Conservation (phyloP, 2,329 filamentous ascomycete species). For the Pseudocercospora ulei region DNA sequence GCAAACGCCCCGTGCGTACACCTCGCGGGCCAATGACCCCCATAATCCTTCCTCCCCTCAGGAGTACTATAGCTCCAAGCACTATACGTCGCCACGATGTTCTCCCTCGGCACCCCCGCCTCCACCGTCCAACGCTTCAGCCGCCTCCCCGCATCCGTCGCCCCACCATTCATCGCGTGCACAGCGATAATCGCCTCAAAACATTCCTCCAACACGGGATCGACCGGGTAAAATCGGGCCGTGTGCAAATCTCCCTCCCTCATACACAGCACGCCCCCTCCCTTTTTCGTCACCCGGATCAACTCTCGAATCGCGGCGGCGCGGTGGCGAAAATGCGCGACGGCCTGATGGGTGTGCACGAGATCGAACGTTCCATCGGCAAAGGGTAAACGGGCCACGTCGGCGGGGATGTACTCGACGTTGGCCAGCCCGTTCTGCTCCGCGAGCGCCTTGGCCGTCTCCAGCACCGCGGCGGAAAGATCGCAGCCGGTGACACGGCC, state of each 20-base stretch:
- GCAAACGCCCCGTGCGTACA: constrained; percentile 22
- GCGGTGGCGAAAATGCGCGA: constrained; percentile 48
- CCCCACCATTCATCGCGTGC: constrained; percentile 16
- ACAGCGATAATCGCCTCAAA: constrained; percentile 17
- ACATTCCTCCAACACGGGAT: constrained; percentile 19
- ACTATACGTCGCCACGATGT: constrained; percentile 11
- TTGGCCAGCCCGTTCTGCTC: constrained; percentile 41
- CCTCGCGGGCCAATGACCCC: constrained; percentile 22
- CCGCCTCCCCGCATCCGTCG: constrained; percentile 17
- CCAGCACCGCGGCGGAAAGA: constrained; percentile 30
- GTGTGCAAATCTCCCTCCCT: constrained; percentile 21
- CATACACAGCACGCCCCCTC: constrained; percentile 20
- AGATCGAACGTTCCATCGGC: constrained; percentile 80
- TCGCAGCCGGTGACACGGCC: constrained; percentile 35
- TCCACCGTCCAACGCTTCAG: constrained; percentile 14
- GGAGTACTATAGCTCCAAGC: constrained; percentile 15
- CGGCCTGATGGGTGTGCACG: constrained; percentile 53
- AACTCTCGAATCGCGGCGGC: constrained; percentile 24
- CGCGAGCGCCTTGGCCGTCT: constrained; percentile 31
- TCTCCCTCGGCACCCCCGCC: constrained; percentile 10
- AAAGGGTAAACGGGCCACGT: constrained; percentile 97
- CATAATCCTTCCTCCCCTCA: constrained; percentile 19
- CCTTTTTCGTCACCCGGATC: constrained; percentile 10
- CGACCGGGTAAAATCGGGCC: constrained; percentile 15
- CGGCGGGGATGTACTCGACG: constrained; percentile 77